phyloP scores from a whole-genome alignment of 805 yeast genomes.

The Candida boleticola region DNA sequence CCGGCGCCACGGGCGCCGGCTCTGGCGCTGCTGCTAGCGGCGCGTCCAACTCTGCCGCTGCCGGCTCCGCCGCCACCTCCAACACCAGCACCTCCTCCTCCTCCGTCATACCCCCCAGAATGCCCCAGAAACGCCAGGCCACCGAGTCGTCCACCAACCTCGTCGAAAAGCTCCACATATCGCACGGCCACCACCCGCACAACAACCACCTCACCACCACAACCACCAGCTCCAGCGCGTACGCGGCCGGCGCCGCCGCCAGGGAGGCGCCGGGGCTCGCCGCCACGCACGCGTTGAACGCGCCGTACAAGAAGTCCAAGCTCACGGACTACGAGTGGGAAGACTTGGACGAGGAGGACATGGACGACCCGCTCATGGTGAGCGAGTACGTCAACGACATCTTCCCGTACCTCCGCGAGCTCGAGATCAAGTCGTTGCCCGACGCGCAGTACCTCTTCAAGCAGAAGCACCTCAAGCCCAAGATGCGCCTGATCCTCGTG shows the following conservation, averaged over 20 bases:
- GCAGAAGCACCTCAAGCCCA: slow-evolving; percentile 70
- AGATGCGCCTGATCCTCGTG: slow-evolving; percentile 82
- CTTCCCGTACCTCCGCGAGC: slow-evolving; percentile 70
- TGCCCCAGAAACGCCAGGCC: slow-evolving; percentile 53
- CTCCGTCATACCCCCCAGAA: slow-evolving; percentile 24
- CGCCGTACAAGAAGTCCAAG: slow-evolving; percentile 33
- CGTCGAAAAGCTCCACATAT: slow-evolving; percentile 31
- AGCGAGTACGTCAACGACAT: slow-evolving; percentile 89
- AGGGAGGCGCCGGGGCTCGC: neutral
- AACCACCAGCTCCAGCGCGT: neutral
- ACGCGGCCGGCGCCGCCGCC: neutral
- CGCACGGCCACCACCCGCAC: slow-evolving; percentile 6
- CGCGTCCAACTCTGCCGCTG: neutral
- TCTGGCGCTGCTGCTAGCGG: no score
- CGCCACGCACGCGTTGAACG: neutral
- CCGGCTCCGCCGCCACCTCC: neutral
- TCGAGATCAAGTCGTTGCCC: slow-evolving; percentile 73
- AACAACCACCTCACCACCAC: slow-evolving; percentile 4
- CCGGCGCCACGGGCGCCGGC: no score
- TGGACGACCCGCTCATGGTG: slow-evolving; percentile 79
- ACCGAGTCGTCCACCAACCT: slow-evolving; percentile 52
- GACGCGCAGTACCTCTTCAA: slow-evolving; percentile 63
- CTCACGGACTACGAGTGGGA: slow-evolving; percentile 57
- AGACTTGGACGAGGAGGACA: slow-evolving; percentile 68
- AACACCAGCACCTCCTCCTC: neutral